Evolutionary conservation across 805 yeast species (phyloP).

Genomic region (Cyberlindnera japonica): DNA sequence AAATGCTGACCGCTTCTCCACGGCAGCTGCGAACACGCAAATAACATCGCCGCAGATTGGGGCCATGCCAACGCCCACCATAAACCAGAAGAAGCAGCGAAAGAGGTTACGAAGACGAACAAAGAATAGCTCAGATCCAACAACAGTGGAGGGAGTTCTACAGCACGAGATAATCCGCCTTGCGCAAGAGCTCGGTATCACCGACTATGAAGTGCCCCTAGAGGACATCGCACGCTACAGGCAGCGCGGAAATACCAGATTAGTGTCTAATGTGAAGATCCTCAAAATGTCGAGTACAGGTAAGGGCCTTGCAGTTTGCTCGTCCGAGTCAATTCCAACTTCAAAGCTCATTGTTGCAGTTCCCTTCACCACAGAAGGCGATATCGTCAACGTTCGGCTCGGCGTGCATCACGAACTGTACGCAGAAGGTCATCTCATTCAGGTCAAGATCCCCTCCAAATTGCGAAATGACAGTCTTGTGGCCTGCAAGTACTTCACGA

Average conservation of each 20-base stretch:
- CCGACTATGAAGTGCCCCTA: not conserved
- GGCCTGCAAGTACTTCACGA: conserved; percentile 71
- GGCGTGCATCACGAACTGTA: conserved; percentile 70
- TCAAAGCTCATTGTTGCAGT: conserved; percentile 54
- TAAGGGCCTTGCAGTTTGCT: conserved; percentile 71
- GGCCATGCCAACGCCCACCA: not conserved
- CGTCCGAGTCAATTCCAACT: conserved; percentile 43
- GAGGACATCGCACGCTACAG: conserved; percentile 9
- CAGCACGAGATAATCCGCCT: conserved; percentile 9
- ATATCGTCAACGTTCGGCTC: conserved; percentile 60
- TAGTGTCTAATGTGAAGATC: conserved; percentile 33
- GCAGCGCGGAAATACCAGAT: conserved; percentile 3
- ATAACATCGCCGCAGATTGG: too few species aligned
- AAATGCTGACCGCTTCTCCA: not conserved
- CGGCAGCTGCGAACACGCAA: too few species aligned
- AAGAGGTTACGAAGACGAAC: conserved; percentile 4
- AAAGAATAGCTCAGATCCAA: conserved; percentile 7
- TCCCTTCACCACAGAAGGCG: conserved; percentile 87
- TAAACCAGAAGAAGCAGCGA: conserved; percentile 2
- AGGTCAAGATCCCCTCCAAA: conserved; percentile 40
- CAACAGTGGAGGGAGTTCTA: conserved; percentile 7
- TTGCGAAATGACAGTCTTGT: conserved; percentile 52
- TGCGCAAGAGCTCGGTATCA: not conserved
- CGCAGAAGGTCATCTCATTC: conserved; percentile 68
- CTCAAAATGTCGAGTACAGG: conserved; percentile 57